Conservation (phyloP, 352 stramenopile genomes). For the Pythium volutum region DNA sequence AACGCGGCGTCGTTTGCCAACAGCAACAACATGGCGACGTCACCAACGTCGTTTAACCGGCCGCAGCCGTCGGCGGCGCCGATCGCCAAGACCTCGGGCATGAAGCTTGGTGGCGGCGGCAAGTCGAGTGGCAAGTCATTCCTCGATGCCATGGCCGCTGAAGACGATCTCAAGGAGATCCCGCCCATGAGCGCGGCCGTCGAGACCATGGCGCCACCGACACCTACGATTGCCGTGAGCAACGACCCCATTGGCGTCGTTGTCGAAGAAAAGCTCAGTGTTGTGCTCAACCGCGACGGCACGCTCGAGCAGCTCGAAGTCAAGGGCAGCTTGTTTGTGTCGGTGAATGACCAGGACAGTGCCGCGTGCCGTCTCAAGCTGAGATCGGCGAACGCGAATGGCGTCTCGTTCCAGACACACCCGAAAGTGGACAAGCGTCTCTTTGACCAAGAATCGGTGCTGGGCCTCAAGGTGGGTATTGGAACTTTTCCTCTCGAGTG, state of each 20-base stretch:
- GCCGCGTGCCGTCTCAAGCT: slow-evolving; percentile 74
- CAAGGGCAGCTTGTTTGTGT: slow-evolving; percentile 85
- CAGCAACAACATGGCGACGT: slow-evolving; percentile 41
- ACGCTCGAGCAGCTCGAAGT: slow-evolving; percentile 83
- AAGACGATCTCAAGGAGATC: slow-evolving; percentile 85
- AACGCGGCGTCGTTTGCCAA: slow-evolving; percentile 27
- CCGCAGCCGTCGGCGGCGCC: slow-evolving; percentile 37
- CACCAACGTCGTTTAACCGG: slow-evolving; percentile 64
- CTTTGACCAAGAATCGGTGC: slow-evolving; percentile 77
- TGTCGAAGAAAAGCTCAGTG: slow-evolving; percentile 87
- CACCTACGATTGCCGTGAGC: slow-evolving; percentile 62
- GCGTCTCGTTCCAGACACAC: slow-evolving; percentile 82
- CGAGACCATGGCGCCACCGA: slow-evolving; percentile 54
- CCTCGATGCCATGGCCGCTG: slow-evolving; percentile 81
- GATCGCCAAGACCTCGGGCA: slow-evolving; percentile 47
- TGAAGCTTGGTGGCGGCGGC: slow-evolving; percentile 34
- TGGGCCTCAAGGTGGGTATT: slow-evolving; percentile 64
- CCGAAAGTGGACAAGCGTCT: slow-evolving; percentile 88
- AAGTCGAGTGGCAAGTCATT: slow-evolving; percentile 76
- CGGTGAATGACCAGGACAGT: slow-evolving; percentile 72
- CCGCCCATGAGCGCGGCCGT: slow-evolving; percentile 75
- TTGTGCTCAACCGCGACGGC: slow-evolving; percentile 77
- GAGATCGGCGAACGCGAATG: slow-evolving; percentile 57
- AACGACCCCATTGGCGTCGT: slow-evolving; percentile 78
- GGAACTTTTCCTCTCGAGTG: no score